Evolutionary conservation across 495 filamentous ascomycete genomes (phyloP).

Genomic region (Diplogelasinospora grovesii): DNA sequence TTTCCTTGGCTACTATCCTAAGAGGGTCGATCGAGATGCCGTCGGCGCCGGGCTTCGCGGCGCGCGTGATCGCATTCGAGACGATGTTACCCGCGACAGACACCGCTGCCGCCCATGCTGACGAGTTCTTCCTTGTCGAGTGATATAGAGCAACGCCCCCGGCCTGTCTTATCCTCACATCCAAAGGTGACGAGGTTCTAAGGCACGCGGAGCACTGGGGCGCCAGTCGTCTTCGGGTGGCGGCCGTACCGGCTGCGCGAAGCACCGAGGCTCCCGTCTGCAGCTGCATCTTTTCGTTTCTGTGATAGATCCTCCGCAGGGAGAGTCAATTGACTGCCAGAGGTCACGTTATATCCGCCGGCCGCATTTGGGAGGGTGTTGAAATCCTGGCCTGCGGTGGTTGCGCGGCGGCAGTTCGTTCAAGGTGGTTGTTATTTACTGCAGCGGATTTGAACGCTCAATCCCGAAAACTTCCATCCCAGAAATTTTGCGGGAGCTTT

Average conservation of each 20-base stretch:
- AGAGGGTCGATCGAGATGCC: slow-evolving; percentile 63
- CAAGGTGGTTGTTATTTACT: no score
- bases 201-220: slow-evolving; percentile 30
- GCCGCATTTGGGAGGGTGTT: slow-evolving; percentile 13
- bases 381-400: not conserved
- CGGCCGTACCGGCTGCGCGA: slow-evolving; percentile 21
- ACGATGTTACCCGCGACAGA: slow-evolving; percentile 74
- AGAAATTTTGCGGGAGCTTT: slow-evolving; percentile 14
- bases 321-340: slow-evolving; percentile 23
- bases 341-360: slow-evolving; percentile 9
- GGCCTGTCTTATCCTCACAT: slow-evolving; percentile 27
- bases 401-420: slow-evolving; percentile 1
- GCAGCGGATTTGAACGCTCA: no score
- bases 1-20: slow-evolving; percentile 83
- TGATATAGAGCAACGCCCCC: slow-evolving; percentile 35
- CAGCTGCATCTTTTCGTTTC: slow-evolving; percentile 36
- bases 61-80: slow-evolving; percentile 56
- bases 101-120: slow-evolving; percentile 54
- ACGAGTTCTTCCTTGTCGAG: slow-evolving; percentile 28
- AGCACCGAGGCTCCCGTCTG: slow-evolving; percentile 30
- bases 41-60: slow-evolving; percentile 45
- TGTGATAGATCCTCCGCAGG: slow-evolving; percentile 11
- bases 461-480: slow-evolving; percentile 26
- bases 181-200: slow-evolving; percentile 24
- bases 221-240: slow-evolving; percentile 7